Evolutionary conservation across 2,329 filamentous ascomycete species (phyloP), one percentile per base, ranked within the genome.

Genomic region (Bipolaris sorokiniana): DNA sequence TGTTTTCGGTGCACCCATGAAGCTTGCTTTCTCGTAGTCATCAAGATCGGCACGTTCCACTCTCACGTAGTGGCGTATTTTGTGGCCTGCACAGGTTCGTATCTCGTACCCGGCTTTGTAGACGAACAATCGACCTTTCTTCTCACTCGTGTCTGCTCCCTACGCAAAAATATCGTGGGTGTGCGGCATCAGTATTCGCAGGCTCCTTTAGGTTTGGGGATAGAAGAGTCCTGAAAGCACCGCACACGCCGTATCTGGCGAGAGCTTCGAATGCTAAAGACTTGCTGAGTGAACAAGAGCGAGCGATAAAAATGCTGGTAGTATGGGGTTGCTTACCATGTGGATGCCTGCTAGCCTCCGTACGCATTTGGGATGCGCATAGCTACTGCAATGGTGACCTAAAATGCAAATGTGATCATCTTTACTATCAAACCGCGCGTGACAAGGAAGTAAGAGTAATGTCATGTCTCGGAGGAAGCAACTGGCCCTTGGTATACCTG

Each of bases 11-110:
- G 48, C 22, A 28, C 56, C 36, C 2, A 34, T 23, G n/a, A 51
- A 54, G 41, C 34, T 33, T 26, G 2, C 26, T 31, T 18, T 47
- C 40, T 55, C 34, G 13, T 48, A 38, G 2, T 44, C 13, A 37
- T 37, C 45, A 23, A 50, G 34, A 51, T 55, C 26, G 28, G 10
- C 36, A 11, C 10, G 40, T 42, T 51, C 41, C 10, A 53, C 44
- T 20, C 47, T 57, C 13, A 16, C 20, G 26, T 53, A 56, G 20
- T 38, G 18, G 22, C 20, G 48, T 11, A 23, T 42, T 48, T 18
- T 49, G 18, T n/a, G 31, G 13, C 48, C 44, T 10, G 18, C 31
- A 5, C 46, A 20, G 15, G 36, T 34, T 7, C n/a, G 33, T 16
- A 9, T 28, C 28, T 33, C 9, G n/a, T 36, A 16, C 3, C 16